Base-by-base conservation (phyloP, 2,329 filamentous ascomycete species). In the Talaromyces sp. region DNA sequence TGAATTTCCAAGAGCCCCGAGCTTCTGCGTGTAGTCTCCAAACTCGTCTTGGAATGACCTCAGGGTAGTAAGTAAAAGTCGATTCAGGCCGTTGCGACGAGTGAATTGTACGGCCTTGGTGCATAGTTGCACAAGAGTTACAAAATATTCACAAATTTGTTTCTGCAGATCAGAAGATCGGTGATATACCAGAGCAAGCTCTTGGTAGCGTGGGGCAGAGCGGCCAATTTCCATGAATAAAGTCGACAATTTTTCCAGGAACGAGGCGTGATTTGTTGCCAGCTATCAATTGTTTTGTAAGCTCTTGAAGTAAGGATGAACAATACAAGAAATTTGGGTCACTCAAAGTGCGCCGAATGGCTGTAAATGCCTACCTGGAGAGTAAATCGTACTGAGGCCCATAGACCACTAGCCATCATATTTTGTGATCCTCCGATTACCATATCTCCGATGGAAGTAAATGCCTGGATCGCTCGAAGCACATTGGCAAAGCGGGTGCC, bases 341-440 rank as follows among this genome's bases (percentile, higher is more conserved):
- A 22, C 41, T 22, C 16, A 8, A 41, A 41, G 5, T 41, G 39
- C 39, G 16, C 39, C n/a, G 8, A 41, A 41, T 41, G 16, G 39
- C 6, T 41, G 16, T 41, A 41, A 8, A 19, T 50, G 13, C 47
- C 22, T 31, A 50, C 47, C 47, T 50, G 47, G n/a, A 54, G 60
- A 52, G 60, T 54, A 43, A 62, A 56, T 62, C 60, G 35, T 13
- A 62, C 33, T 33, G 50, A 43, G 4, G 60, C 60, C 60, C 60
- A 62, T 9, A 62, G 22, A 13, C 60, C 60, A 14, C 45, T 62
- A n/a, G 60, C 60, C 49, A 54, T 62, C 16, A 62, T 52, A 39
- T 62, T 62, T 31, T 62, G 60, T 13, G 47, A 27, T 47, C 47
- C 60, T 24, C 60, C 35, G 10, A 43, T 35, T 14, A 56, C 60